Percentiles rank a stretch among this genome's conserved stretches.
Evolutionary conservation across 768 basidiomycete genomes (phyloP).

Genomic region (Lactifluus echinatus): DNA sequence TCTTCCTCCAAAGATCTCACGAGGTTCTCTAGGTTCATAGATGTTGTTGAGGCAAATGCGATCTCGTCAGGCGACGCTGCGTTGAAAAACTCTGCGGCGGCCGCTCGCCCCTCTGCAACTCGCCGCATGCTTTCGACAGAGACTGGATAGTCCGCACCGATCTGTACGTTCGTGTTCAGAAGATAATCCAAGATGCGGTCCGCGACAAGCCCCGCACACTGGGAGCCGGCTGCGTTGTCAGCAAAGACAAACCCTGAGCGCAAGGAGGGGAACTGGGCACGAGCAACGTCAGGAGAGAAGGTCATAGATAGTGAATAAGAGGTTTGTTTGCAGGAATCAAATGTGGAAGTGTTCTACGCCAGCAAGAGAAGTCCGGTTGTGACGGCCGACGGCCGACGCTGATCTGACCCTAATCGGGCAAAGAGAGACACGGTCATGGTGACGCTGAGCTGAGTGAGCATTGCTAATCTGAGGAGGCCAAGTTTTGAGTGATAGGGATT

Average conservation of each 20-base stretch:
- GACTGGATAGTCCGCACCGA: conserved; percentile 60
- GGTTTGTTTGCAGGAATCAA: too few species aligned
- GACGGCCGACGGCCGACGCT: too few species aligned
- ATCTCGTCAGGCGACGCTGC: conserved; percentile 55
- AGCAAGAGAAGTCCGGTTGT: too few species aligned
- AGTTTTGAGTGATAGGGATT: too few species aligned
- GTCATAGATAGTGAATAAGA: not conserved
- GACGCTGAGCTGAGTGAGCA: too few species aligned
- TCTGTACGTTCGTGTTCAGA: conserved; percentile 62
- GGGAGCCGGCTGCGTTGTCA: conserved; percentile 79
- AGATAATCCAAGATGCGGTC: conserved; percentile 61
- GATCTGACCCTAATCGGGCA: too few species aligned
- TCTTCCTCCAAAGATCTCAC: conserved; percentile 49
- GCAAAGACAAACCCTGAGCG: conserved; percentile 53
- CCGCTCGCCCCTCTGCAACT: conserved; percentile 39
- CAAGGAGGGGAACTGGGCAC: conserved; percentile 57
- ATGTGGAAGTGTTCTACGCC: too few species aligned
- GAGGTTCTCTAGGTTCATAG: conserved; percentile 61
- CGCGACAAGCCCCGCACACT: conserved; percentile 45
- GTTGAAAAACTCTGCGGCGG: conserved; percentile 54
- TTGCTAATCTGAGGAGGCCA: too few species aligned
- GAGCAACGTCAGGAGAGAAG: conserved; percentile 35
- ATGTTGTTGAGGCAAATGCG: conserved; percentile 57
- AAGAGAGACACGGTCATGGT: too few species aligned
- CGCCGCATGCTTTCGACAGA: conserved; percentile 46